phyloP scores from a whole-genome alignment of 2,329 filamentous ascomycete genomes.

The Neofusicoccum laricinum region DNA sequence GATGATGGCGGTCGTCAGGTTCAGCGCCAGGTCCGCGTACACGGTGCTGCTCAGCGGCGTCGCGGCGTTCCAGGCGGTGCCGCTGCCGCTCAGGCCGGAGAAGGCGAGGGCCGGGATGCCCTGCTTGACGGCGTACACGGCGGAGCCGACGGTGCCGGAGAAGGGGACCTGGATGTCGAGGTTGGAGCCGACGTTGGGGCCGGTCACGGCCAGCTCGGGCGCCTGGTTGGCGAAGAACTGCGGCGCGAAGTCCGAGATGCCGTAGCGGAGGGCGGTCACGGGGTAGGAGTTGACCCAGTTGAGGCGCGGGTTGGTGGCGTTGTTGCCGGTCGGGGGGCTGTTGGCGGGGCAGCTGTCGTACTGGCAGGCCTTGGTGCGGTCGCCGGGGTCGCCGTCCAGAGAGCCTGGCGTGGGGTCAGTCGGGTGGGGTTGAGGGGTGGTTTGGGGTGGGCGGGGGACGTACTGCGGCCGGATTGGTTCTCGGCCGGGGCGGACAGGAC shows the following conservation, averaged over 20 bases:
- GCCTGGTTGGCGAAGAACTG: conserved; percentile 50
- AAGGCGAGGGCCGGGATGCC: conserved; percentile 68
- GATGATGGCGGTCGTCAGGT: conserved; percentile 56
- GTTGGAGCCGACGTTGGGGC: conserved; percentile 62
- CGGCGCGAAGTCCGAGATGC: conserved; percentile 56
- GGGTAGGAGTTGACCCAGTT: conserved; percentile 74
- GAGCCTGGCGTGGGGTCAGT: conserved; percentile 47
- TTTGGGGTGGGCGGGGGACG: conserved; percentile 15
- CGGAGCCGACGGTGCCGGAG: conserved; percentile 67
- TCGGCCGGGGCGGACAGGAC: conserved; percentile 66
- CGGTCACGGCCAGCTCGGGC: conserved; percentile 64
- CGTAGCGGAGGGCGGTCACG: conserved; percentile 62
- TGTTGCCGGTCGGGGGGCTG: conserved; percentile 56
- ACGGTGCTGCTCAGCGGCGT: conserved; percentile 53
- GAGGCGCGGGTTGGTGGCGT: conserved; percentile 55
- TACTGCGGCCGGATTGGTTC: conserved; percentile 62
- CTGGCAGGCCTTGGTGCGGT: conserved; percentile 53
- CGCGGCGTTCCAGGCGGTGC: conserved; percentile 53
- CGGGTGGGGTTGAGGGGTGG: background rate
- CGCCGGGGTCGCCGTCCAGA: conserved; percentile 46
- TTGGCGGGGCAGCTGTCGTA: conserved; percentile 60
- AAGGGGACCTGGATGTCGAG: conserved; percentile 55
- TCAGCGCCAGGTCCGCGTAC: conserved; percentile 63
- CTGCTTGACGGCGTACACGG: conserved; percentile 55
- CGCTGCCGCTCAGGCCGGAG: conserved; percentile 53